Evolutionary conservation across 306 rosid species (phyloP).

Genomic region (Crataegus laevigata): DNA sequence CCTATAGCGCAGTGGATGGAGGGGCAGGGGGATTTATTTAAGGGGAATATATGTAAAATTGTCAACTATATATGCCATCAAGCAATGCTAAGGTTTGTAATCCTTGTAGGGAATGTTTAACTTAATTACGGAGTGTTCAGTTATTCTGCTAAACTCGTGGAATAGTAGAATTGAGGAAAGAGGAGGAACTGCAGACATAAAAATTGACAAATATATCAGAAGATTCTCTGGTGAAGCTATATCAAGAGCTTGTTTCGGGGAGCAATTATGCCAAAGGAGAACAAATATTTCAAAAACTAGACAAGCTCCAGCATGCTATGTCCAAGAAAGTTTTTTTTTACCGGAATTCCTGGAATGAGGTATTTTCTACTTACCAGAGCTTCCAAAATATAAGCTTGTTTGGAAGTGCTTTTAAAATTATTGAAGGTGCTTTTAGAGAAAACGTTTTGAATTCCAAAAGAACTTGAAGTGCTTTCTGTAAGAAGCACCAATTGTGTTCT

Average conservation of each 20-base stretch:
- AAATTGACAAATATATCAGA: background rate
- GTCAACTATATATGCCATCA: background rate
- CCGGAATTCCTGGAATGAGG: background rate
- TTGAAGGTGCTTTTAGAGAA: no score
- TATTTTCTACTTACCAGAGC: background rate
- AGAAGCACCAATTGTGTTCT: no score
- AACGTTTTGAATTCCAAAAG: no score
- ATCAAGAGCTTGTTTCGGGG: slow-evolving; percentile 18
- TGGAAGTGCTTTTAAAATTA: no score
- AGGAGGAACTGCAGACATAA: slow-evolving; percentile 1
- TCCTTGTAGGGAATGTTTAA: slow-evolving; percentile 5
- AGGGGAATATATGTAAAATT: no score
- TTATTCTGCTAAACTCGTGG: slow-evolving; percentile 1
- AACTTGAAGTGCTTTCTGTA: no score
- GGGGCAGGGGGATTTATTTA: no score
- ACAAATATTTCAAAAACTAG: slow-evolving; percentile 12
- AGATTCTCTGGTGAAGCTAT: slow-evolving; percentile 14
- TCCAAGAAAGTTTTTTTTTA: background rate
- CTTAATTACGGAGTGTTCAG: background rate
- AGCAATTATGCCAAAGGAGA: slow-evolving; percentile 8
- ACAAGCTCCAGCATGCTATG: slow-evolving; percentile 12
- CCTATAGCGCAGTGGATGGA: no score
- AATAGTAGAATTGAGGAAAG: background rate
- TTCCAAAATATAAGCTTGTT: no score
- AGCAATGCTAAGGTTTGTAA: no score